Evolutionary conservation across 2,329 filamentous ascomycete genomes (phyloP).

Genomic region (Hymenoscyphus albidus): DNA sequence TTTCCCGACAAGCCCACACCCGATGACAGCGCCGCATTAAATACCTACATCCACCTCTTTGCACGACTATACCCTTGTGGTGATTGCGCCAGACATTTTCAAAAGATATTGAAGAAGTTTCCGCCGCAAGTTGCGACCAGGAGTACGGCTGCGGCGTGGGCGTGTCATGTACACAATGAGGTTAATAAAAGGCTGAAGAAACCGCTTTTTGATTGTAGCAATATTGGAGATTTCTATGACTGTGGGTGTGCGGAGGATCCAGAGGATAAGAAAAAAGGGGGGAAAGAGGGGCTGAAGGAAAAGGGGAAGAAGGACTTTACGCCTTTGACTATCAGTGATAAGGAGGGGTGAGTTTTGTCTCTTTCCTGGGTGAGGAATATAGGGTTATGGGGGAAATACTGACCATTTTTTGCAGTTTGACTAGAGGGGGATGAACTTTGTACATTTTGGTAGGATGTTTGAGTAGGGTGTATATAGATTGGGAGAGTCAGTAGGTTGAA

Average conservation of each 20-base stretch:
- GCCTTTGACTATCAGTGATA: conserved; percentile 32
- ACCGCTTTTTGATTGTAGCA: conserved; percentile 59
- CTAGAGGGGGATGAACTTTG: conserved; percentile 21
- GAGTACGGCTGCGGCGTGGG: conserved; percentile 62
- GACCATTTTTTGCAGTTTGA: conserved; percentile 17
- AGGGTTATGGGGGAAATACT: not conserved
- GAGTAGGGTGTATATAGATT: conserved; percentile 5
- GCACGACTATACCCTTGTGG: conserved; percentile 67
- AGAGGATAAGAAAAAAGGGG: conserved; percentile 30
- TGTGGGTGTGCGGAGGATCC: conserved; percentile 67
- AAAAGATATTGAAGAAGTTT: conserved; percentile 55
- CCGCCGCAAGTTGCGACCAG: conserved; percentile 63
- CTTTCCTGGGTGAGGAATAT: too few relatives aligned
- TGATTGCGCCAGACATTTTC: conserved; percentile 66
- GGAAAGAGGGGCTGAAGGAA: conserved; percentile 22
- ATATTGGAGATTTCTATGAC: conserved; percentile 68
- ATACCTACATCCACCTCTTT: conserved; percentile 63
- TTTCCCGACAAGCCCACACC: conserved; percentile 62
- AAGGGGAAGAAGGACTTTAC: conserved; percentile 31
- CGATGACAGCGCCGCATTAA: conserved; percentile 59
- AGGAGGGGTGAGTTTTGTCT: conserved; percentile 28
- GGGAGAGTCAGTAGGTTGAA: not conserved
- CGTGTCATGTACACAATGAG: conserved; percentile 64
- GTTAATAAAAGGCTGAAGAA: conserved; percentile 64
- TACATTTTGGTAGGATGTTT: conserved; percentile 9